Percentiles rank a stretch among this genome's conserved stretches.
These are phyloP conservation scores for Parathielavia appendiculata DNA, from an alignment of 495 filamentous ascomycete species.

Conservation along the genomic window DNA sequence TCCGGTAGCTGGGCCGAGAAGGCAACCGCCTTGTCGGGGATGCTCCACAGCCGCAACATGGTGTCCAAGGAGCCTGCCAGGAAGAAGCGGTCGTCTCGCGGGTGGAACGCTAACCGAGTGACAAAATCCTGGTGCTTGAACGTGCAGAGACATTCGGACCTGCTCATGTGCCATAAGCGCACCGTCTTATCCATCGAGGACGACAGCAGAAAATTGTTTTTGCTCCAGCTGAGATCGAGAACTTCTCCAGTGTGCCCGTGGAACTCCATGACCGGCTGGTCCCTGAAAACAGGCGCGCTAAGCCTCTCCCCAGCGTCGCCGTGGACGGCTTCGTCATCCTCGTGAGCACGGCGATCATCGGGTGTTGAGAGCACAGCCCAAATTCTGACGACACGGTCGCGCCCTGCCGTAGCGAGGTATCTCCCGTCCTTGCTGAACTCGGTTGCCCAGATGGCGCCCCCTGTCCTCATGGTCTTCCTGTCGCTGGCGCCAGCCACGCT, in stretches of 20 bases:
- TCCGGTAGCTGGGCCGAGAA: constrained; percentile 79
- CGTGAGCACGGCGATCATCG: constrained; percentile 68
- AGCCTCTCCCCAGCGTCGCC: constrained; percentile 53
- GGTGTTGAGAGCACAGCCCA: constrained; percentile 84
- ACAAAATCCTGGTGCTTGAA: constrained; percentile 98
- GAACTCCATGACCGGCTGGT: constrained; percentile 71
- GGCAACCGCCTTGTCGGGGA: constrained; percentile 91
- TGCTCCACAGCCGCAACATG: constrained; percentile 92
- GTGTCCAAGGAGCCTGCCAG: constrained; percentile 89
- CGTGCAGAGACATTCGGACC: constrained; percentile 82
- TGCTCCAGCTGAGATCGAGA: constrained; percentile 94
- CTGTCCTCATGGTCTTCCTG: constrained; percentile 31
- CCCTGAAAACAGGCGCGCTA: constrained; percentile 87
- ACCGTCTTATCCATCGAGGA: constrained; percentile 99
- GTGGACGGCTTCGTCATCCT: constrained; percentile 63
- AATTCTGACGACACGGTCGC: constrained; percentile 78
- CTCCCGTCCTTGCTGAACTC: constrained; percentile 91
- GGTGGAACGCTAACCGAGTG: constrained; percentile 91
- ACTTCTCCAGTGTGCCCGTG: constrained; percentile 82
- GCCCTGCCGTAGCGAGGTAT: constrained; percentile 84
- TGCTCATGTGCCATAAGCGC: constrained; percentile 84
- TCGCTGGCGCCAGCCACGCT: constrained; percentile 38
- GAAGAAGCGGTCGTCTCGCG: constrained; percentile 93
- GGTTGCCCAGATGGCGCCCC: constrained; percentile 79
- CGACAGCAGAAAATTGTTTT: constrained; percentile 96